These are phyloP conservation scores for Penicillium sp. DNA, from an alignment of 2,329 filamentous ascomycete species.

Conservation along the genomic window DNA sequence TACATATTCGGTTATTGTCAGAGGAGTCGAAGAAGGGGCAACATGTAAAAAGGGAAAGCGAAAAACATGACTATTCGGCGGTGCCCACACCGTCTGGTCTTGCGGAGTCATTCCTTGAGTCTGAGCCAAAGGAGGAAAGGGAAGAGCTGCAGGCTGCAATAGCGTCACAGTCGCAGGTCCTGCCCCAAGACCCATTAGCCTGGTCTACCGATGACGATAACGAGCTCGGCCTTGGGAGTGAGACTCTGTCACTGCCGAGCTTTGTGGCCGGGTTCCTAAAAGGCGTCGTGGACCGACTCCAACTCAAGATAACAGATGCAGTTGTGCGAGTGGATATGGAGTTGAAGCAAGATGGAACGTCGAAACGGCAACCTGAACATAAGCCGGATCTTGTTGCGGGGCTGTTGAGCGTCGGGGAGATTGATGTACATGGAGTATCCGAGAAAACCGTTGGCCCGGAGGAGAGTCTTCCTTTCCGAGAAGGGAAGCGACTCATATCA, in stretches of 20 bases:
- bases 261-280: conserved; percentile 53
- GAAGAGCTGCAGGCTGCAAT: conserved; percentile 52
- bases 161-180: conserved; percentile 42
- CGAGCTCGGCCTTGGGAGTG: conserved; percentile 45
- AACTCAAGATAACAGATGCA: conserved; percentile 47
- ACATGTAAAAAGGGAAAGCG: conserved; percentile 20
- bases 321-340: conserved; percentile 46
- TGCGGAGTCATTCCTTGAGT: conserved; percentile 52
- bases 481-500: conserved; percentile 39
- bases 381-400: conserved; percentile 32
- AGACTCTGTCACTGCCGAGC: conserved; percentile 48
- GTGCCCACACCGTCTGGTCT: conserved; percentile 47
- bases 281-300: conserved; percentile 50
- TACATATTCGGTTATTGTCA: conserved; percentile 53
- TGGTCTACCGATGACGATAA: conserved; percentile 44
- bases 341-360: conserved; percentile 32
- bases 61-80: conserved; percentile 10
- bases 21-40: conserved; percentile 29
- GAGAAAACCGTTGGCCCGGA: conserved; percentile 13
- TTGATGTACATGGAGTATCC: conserved; percentile 29
- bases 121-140: conserved; percentile 50
- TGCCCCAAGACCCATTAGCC: conserved; percentile 39
- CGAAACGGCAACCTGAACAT: conserved; percentile 29
- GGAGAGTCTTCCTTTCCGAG: conserved; percentile 20
- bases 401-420: conserved; percentile 29